Evolutionary conservation across 441 rosid genomes (phyloP).

Genomic region (Pelargonium cotyledonis): DNA sequence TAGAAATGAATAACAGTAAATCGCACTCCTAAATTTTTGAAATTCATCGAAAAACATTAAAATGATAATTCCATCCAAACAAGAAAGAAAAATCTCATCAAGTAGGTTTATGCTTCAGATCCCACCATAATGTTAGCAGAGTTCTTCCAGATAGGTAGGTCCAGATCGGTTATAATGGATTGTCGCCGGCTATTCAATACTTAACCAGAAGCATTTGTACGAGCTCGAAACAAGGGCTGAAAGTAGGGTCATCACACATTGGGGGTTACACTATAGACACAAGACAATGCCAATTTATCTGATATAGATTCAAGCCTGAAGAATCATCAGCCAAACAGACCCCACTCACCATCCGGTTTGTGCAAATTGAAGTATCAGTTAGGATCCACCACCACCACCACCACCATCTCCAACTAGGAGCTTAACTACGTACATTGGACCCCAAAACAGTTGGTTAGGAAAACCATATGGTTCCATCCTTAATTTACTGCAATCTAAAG

Average conservation of each 20-base stretch:
- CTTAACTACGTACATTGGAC: slow-evolving; percentile 2
- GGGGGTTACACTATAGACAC: background rate
- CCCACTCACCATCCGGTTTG: background rate
- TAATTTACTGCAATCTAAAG: slow-evolving; percentile 4
- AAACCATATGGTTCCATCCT: background rate
- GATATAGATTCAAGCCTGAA: background rate
- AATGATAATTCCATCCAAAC: too few species aligned
- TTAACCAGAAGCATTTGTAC: slow-evolving; percentile 4
- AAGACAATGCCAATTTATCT: background rate
- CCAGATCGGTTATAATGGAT: slow-evolving; percentile 2
- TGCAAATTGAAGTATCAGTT: slow-evolving; percentile 3
- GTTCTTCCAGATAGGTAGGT: background rate
- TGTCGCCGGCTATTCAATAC: background rate
- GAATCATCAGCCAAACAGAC: background rate
- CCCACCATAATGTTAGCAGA: background rate
- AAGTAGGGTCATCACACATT: background rate
- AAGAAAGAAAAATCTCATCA: too few species aligned
- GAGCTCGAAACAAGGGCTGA: background rate
- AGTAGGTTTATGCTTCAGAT: background rate
- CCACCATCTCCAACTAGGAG: slow-evolving; percentile 2
- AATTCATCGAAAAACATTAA: too few species aligned
- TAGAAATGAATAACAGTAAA: too few species aligned
- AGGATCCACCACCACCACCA: slow-evolving; percentile 1
- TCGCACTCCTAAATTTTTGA: too few species aligned
- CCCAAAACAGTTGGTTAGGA: slow-evolving; percentile 3